Evolutionary conservation across 768 basidiomycete species (phyloP), one percentile per base, ranked within the genome.

Genomic region (Xerocomus spinulosus): DNA sequence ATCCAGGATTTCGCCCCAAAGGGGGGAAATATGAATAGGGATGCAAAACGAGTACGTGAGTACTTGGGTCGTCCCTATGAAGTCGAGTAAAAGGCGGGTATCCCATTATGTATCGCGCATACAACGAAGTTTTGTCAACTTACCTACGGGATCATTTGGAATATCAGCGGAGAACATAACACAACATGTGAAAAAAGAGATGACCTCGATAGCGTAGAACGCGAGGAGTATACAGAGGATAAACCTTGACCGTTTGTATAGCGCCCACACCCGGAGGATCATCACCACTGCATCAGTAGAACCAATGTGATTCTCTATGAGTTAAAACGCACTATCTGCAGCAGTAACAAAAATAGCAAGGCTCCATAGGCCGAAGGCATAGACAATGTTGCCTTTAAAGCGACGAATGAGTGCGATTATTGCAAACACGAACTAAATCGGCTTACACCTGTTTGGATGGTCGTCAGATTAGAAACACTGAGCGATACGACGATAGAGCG

Each of bases 391-490:
- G 39, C 39, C 39, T 56, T 5, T 6, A 20, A 18, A 4, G 13
- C 5, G 9, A n/a, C 17, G 4, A 12, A 18, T 41, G 4, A 18
- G 9, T 6, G 9, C 9, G 17, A 28, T 9, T 3, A 18, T 10
- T 15, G 9, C 15, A 14, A 26, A 28, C n/a, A 5, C 23, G 5
- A 10, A 28, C 2, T 13, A 5, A 17, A 12, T 28, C 2, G 26
- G 12, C 55, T 53, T 14, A 57, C 55, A 57, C 13, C 55, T 56
- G 28, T 28, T 28, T 28, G 10, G 10, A 28, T 28, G n/a, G 26
- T 28, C 6, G 26, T 10, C 26, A 28, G 10, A 5, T 5, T 28
- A 5, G 10, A 4, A 18, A 9, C 5, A 2, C n/a, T 9, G 10
- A 26, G 5, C 9, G 9, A 15, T 5, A 13, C 10, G 20, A 9